Base-by-base conservation (phyloP, 2,329 filamentous ascomycete genomes). In the Parascedosporium putredinis region DNA sequence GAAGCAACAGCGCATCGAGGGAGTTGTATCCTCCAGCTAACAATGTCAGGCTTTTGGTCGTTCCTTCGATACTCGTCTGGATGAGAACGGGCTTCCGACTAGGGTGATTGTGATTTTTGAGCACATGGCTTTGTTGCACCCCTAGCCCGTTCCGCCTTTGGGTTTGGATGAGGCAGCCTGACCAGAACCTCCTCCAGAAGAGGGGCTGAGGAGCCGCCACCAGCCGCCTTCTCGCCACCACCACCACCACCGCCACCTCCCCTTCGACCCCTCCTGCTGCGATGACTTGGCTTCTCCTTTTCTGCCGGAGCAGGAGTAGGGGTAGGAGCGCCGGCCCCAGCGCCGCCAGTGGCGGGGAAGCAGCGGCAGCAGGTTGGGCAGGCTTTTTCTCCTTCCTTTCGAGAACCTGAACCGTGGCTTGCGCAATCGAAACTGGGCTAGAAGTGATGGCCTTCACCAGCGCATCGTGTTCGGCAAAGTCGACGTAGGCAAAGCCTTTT, bases 401-500 rank as follows among this genome's bases (percentile, higher is more conserved):
- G 22, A 95, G 69, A 1, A 97, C 86, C 55, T 94, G 87, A 2
- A 97, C 88, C 8, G 84, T 83, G 5, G 87, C 89, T 62, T 94
- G 86, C 0, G 85, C 90, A 9, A 97, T 83, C 18, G 84, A 71
- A 25, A 96, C 76, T 0, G 87, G 88, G 60, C 88, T 94, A 10
- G 86, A 86, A 14, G 81, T 76, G 60, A 95, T 81, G 4, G 91
- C 91, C 59, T 86, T 88, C 58, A 79, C 78, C 23, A 97, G 72
- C 8, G 78, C 75, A 7, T 83, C 80, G 1, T 83, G 75, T 20
- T 88, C 82, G 8, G 78, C 76, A 67, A 96, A 97, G 55, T 95
- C 87, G 34, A 95, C 84, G 62, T 96, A 95, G 2, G 89, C 91
- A 59, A 95, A 95, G 0, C 89, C 89, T 64, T 96, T 96, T 59